Evolutionary conservation across 305 asterid genomes (phyloP).

Genomic region (Rubia peregrina): DNA sequence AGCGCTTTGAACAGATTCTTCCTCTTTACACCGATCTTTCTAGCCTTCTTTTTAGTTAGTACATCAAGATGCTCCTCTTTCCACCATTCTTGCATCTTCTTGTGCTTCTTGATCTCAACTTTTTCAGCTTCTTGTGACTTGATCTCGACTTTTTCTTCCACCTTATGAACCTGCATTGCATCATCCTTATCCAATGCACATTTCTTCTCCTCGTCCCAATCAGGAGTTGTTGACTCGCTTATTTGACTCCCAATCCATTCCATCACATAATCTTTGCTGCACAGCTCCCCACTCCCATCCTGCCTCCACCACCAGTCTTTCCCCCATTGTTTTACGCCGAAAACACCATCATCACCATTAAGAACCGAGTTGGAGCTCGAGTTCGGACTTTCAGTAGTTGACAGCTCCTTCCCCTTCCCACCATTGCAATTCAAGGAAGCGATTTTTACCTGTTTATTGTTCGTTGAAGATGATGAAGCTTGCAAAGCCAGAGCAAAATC

Average conservation of each 20-base stretch:
- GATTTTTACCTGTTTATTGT: conserved; percentile 40
- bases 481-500: conserved; percentile 94
- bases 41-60: conserved; percentile 34
- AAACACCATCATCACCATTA: conserved; percentile 20
- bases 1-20: conserved; percentile 39
- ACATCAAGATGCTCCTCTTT: conserved; percentile 71
- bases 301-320: conserved; percentile 99
- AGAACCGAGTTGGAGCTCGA: conserved; percentile 48
- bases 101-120: conserved; percentile 39
- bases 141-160: conserved; percentile 34
- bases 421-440: conserved; percentile 36
- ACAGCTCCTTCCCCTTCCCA: conserved; percentile 53
- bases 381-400: conserved; percentile 38
- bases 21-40: conserved; percentile 23
- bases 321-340: conserved; percentile 64
- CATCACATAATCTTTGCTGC: conserved; percentile 83
- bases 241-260: conserved; percentile 98
- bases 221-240: conserved; percentile 34
- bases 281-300: conserved; percentile 82
- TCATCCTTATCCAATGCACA: conserved; percentile 22
- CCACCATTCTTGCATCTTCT: conserved; percentile 98
- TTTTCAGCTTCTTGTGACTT: conserved; percentile 29
- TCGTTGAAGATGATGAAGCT: conserved; percentile 66
- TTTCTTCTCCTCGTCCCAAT: conserved; percentile 70
- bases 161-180: conserved; percentile 21